A percentile compares a stretch with the other conserved stretches of the same genome.
Conservation (phyloP, 345 rosid species). For the Arabis hirsuta region DNA sequence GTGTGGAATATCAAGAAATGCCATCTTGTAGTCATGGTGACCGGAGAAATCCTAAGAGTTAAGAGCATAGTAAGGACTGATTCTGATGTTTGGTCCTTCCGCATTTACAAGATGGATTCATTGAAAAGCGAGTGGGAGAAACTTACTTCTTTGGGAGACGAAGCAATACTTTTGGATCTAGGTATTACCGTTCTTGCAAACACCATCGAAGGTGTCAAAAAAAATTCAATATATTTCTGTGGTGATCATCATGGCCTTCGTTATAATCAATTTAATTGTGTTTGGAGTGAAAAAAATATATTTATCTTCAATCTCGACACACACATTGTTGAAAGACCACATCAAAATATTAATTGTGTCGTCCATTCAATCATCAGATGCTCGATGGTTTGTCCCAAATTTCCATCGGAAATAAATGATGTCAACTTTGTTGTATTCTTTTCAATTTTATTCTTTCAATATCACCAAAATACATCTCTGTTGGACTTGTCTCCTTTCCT, state of each 20-base stretch:
- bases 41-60: background rate
- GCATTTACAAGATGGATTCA: background rate
- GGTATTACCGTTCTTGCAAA: conserved; percentile 8
- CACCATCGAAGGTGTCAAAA: background rate
- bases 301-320: background rate
- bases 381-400: conserved; percentile 14
- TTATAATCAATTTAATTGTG: no score
- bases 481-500: no score
- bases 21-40: background rate
- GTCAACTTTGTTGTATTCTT: background rate
- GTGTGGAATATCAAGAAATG: background rate
- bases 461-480: no score
- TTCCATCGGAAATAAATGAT: background rate
- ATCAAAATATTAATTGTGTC: background rate
- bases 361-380: no score
- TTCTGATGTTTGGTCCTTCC: background rate
- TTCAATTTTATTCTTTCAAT: no score
- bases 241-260: background rate
- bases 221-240: conserved; percentile 8
- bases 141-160: conserved; percentile 1
- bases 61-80: background rate
- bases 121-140: background rate
- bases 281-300: background rate
- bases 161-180: conserved; percentile 5
- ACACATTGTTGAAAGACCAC: background rate